Evolutionary conservation across 805 yeast species (phyloP), one percentile per base, ranked within the genome.

Genomic region (Kurtzmaniella cleridarum): DNA sequence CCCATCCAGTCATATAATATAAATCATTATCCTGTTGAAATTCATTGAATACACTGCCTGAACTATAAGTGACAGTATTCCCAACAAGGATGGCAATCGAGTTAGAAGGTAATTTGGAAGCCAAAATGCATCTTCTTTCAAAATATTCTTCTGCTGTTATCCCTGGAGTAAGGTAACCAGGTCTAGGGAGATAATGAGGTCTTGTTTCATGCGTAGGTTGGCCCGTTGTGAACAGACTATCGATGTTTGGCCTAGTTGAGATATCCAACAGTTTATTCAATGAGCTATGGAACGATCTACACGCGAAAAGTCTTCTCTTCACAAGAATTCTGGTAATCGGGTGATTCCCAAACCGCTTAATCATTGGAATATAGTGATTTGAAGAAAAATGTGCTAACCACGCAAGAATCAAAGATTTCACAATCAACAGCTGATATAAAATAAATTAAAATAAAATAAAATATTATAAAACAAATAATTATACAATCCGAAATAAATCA

Each of bases 11-110:
- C 43, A 91, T 60, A 57, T 91, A 91, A 60, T 66, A 90, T 15
- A 93, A 68, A 55, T 93, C 89, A 39, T 85, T 91, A 55, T 90
- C 84, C 62, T 93, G 99, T 54, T 91, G 95, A 55, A 93, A 93
- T 29, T 84, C 84, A 55, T 90, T 81, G 52, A 93, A 93, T 1
- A 91, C 98, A 8, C 91, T 78, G 0, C 96, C 96, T 0, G 96
- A 81, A 8, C 95, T 86, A 60, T 69, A 88, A 55, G 86, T 85
- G 8, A 83, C 68, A 29, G 74, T 69, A 51, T 75, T 75, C 1
- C 97, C 95, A 1, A 83, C 78, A 7, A 90, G 58, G 16, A 93
- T 77, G 0, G 91, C 90, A 20, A 84, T 61, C 3, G 91, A 79
- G 16, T 73, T 69, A 7, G 73, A 67, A 1, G 88, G 83, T 51